A percentile compares a stretch with the other conserved stretches of the same genome.
phyloP scores from a whole-genome alignment of 2,329 filamentous ascomycete genomes.

The Podosphaera xanthii region DNA sequence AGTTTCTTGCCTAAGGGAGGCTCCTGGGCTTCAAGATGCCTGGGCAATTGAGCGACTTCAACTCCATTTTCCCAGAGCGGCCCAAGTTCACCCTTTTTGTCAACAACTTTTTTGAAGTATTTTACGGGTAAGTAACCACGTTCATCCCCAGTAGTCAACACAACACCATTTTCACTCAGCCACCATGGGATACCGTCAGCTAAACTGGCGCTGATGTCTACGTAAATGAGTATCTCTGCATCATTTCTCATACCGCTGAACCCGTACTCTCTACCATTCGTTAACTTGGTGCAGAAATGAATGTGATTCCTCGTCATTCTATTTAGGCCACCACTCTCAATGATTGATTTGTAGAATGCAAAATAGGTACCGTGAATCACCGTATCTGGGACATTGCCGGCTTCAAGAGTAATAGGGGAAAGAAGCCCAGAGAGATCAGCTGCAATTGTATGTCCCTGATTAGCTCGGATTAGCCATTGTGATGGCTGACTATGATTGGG shows the following conservation, averaged over 20 bases:
- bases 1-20: conserved; percentile 13
- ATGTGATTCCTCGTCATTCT: conserved; percentile 73
- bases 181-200: conserved; percentile 46
- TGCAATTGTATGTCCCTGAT: conserved; percentile 79
- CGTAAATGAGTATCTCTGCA: conserved; percentile 55
- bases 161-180: conserved; percentile 55
- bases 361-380: conserved; percentile 85
- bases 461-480: conserved; percentile 75
- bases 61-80: conserved; percentile 50
- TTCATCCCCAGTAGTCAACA: conserved; percentile 38
- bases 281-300: conserved; percentile 53
- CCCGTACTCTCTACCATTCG: conserved; percentile 24
- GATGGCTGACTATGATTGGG: conserved; percentile 25
- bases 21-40: conserved; percentile 29
- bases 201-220: conserved; percentile 48
- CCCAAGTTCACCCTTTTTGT: conserved; percentile 30
- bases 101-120: conserved; percentile 52
- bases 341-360: conserved; percentile 51
- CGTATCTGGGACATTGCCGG: conserved; percentile 33
- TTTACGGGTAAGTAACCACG: conserved; percentile 38
- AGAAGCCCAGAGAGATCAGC: conserved; percentile 49
- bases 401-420: conserved; percentile 37
- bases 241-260: conserved; percentile 62
- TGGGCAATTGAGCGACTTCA: conserved; percentile 42
- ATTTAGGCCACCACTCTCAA: conserved; percentile 52